A percentile compares a stretch with the other conserved stretches of the same genome.
Conservation (phyloP, 192 early-diverging fungal species). For the Glomus cerebriforme region DNA sequence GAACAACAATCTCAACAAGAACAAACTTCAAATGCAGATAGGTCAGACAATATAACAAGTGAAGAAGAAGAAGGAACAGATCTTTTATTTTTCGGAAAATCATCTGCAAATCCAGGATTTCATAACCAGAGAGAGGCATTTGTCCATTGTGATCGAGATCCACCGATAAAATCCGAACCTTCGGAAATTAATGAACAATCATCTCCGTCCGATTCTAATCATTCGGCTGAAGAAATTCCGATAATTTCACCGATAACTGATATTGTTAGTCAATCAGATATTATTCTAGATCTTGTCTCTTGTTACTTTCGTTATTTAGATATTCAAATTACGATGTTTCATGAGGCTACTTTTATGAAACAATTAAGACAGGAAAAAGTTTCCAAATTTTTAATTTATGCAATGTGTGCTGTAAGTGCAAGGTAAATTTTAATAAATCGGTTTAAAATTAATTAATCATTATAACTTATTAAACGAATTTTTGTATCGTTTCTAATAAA, state of each 20-base stretch:
- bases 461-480: neutral
- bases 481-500: neutral
- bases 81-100: conserved; percentile 8
- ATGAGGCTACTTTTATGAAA: conserved; percentile 47
- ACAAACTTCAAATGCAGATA: neutral
- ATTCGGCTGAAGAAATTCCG: neutral
- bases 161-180: neutral
- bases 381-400: conserved; percentile 47
- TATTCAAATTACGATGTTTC: conserved; percentile 50
- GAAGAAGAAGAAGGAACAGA: neutral
- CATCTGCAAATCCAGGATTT: conserved; percentile 20
- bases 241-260: no score
- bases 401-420: conserved; percentile 49
- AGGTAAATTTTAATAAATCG: conserved; percentile 37
- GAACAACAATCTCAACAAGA: neutral
- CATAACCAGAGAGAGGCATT: neutral
- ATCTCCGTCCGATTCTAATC: neutral
- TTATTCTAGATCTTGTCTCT: conserved; percentile 52
- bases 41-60: neutral
- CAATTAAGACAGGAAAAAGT: conserved; percentile 46
- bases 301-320: conserved; percentile 53
- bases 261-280: conserved; percentile 21
- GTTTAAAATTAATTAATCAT: neutral
- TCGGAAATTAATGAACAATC: neutral
- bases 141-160: neutral